Evolutionary conservation across 2,329 filamentous ascomycete genomes (phyloP).

Genomic region (Trichophyton equinum): DNA sequence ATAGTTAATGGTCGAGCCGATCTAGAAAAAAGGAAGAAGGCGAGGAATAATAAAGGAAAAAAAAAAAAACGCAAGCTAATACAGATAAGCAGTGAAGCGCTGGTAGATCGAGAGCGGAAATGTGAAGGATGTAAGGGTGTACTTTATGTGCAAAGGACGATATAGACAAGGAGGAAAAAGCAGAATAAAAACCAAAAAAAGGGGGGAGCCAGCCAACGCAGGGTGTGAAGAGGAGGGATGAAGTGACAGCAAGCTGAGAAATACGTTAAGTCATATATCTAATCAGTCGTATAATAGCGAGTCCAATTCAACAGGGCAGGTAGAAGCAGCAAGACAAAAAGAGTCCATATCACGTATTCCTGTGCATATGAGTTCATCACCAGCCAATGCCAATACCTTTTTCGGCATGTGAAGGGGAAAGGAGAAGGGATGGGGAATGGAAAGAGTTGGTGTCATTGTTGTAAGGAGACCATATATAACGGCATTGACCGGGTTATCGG

Average conservation of each 20-base stretch:
- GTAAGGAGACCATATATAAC: background rate
- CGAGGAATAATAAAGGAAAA: background rate
- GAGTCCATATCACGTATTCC: background rate
- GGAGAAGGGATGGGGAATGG: slow-evolving; percentile 18
- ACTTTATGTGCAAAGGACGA: background rate
- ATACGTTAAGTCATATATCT: slow-evolving; percentile 2
- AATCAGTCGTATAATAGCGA: background rate
- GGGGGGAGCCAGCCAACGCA: background rate
- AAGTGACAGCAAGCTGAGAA: background rate
- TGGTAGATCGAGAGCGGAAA: background rate
- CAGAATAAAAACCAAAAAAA: background rate
- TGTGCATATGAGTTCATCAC: background rate
- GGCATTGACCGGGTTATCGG: background rate
- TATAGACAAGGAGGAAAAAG: background rate
- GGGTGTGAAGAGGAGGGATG: background rate
- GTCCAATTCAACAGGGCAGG: background rate
- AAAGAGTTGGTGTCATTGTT: slow-evolving; percentile 8
- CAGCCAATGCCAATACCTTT: slow-evolving; percentile 8
- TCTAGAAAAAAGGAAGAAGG: background rate
- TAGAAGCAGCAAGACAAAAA: background rate
- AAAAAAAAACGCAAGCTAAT: background rate
- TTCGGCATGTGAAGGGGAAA: slow-evolving; percentile 4
- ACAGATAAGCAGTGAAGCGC: background rate
- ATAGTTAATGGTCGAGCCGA: background rate
- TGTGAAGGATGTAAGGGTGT: background rate